Percentiles rank a stretch among this genome's conserved stretches.
Conservation (phyloP, 768 basidiomycete genomes). For the Auriscalpium orientale region DNA sequence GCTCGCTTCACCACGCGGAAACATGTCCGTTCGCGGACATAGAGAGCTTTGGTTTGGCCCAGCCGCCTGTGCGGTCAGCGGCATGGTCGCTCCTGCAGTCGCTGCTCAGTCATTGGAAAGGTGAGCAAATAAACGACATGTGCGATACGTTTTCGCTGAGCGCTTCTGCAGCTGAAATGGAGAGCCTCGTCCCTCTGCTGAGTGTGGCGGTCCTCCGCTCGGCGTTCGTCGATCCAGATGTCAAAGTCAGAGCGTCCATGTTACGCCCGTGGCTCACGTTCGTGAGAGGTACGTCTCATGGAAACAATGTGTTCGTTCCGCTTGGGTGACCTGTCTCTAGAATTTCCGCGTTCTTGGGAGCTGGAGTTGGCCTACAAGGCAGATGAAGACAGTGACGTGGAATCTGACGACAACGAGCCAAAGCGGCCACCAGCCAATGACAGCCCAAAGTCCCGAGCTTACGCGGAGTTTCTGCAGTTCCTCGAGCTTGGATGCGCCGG, state of each 20-base stretch:
- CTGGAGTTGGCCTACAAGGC: conserved; percentile 31
- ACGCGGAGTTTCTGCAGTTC: conserved; percentile 71
- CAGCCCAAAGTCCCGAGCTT: conserved; percentile 30
- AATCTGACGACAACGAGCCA: conserved; percentile 27
- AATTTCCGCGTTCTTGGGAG: conserved; percentile 60
- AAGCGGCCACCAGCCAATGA: conserved; percentile 13
- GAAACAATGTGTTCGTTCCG: background rate
- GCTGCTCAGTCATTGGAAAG: conserved; percentile 38
- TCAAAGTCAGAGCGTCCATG: conserved; percentile 57
- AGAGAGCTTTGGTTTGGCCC: conserved; percentile 49
- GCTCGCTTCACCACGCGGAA: conserved; percentile 39
- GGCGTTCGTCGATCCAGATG: conserved; percentile 64
- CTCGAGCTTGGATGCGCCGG: conserved; percentile 75
- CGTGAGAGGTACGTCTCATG: conserved; percentile 52
- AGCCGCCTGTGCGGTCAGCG: conserved; percentile 66
- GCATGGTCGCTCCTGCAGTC: conserved; percentile 54
- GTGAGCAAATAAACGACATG: conserved; percentile 19
- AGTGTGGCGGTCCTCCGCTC: conserved; percentile 58
- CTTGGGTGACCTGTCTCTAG: conserved; percentile 26
- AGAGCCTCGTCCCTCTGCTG: conserved; percentile 36
- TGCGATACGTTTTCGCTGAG: background rate
- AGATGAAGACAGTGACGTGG: conserved; percentile 25
- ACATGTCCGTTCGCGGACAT: conserved; percentile 35
- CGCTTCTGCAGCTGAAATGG: conserved; percentile 18
- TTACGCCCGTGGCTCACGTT: conserved; percentile 67